These are phyloP conservation scores for Isoetes engelmannii DNA, from an alignment of 83 land plant species.

Conservation along the genomic window DNA sequence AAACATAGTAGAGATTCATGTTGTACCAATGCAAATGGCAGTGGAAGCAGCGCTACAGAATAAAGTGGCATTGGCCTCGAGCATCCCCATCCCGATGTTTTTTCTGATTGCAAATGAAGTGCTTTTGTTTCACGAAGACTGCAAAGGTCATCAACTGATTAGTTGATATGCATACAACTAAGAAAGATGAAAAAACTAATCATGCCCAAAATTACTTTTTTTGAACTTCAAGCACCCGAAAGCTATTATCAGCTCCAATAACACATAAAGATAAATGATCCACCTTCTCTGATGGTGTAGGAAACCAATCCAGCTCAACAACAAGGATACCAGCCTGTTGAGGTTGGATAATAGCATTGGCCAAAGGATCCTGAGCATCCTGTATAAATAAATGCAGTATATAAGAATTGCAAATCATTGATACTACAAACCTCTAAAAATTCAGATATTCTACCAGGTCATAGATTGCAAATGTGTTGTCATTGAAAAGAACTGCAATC, in stretches of 20 bases:
- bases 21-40: conserved; percentile 84
- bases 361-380: conserved; percentile 90
- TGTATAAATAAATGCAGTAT: conserved; percentile 23
- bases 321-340: conserved; percentile 88
- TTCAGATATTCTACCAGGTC: conserved; percentile 39
- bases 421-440: neutral
- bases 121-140: conserved; percentile 17
- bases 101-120: conserved; percentile 14
- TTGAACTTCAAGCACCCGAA: conserved; percentile 86
- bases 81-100: conserved; percentile 45
- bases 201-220: neutral
- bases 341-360: conserved; percentile 81
- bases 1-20: neutral
- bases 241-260: conserved; percentile 96
- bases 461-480: conserved; percentile 82
- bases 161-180: neutral
- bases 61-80: conserved; percentile 84
- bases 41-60: conserved; percentile 74
- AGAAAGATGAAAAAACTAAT: neutral
- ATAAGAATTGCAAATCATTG: neutral
- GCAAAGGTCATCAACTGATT: neutral
- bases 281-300: conserved; percentile 57
- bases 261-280: conserved; percentile 78
- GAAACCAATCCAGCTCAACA: conserved; percentile 92
- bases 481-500: conserved; percentile 85